A percentile compares a stretch with the other conserved stretches of the same genome.
Conservation (phyloP, 2,329 filamentous ascomycete species). For the Fusarium brachygibbosum region DNA sequence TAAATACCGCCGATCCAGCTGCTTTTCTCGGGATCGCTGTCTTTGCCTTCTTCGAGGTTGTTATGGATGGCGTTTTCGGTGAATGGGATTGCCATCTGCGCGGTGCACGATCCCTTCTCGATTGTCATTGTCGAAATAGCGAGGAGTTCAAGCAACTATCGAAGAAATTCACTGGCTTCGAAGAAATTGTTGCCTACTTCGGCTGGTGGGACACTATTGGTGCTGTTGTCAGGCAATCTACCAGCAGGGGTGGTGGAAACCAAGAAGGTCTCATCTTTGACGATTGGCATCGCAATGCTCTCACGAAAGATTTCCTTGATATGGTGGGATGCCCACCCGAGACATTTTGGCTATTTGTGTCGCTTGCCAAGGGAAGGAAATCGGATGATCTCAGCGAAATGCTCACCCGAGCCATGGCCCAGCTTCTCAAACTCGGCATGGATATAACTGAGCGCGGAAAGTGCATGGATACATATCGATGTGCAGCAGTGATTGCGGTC, state of each 20-base stretch:
- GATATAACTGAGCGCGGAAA: constrained; percentile 40
- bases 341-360: constrained; percentile 55
- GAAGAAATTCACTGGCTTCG: constrained; percentile 52
- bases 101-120: constrained; percentile 57
- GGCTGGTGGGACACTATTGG: constrained; percentile 59
- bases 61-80: constrained; percentile 57
- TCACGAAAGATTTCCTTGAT: constrained; percentile 53
- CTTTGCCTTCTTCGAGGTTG: constrained; percentile 60
- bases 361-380: constrained; percentile 48
- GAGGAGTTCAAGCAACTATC: constrained; percentile 54
- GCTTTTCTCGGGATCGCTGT: constrained; percentile 60
- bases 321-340: constrained; percentile 56
- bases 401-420: constrained; percentile 47
- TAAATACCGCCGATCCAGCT: constrained; percentile 57
- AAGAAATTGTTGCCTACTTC: constrained; percentile 56
- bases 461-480: constrained; percentile 53
- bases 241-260: background rate
- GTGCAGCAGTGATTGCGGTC: constrained; percentile 54
- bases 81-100: constrained; percentile 57
- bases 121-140: constrained; percentile 55
- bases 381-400: constrained; percentile 1
- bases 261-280: constrained; percentile 53
- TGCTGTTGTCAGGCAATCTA: constrained; percentile 36
- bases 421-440: constrained; percentile 42
- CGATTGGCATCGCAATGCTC: constrained; percentile 56